Base-by-base conservation (phyloP, 2,329 filamentous ascomycete species). In the Helotiales sp. region DNA sequence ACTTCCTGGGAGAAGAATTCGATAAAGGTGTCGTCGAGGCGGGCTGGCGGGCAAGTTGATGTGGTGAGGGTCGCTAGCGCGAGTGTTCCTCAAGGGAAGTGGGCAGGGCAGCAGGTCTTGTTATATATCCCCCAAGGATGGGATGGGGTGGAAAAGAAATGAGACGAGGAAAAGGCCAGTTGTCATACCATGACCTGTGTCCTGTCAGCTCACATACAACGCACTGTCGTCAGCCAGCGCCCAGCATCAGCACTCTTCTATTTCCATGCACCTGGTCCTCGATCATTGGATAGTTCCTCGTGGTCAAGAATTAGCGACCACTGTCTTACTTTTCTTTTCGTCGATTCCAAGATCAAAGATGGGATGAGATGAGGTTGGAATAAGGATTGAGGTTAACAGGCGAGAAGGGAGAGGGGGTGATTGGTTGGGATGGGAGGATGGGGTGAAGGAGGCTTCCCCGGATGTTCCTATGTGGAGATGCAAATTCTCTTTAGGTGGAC, bases 191-290 rank as follows among this genome's bases (percentile, higher is more conserved):
- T 44, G 40, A 44, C n/a, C 40, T 9, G n/a, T 44, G n/a, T 44
- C 22, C 22, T 44, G 22, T 44, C 40, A 44, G 40, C 40, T 25
- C 22, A 34, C 31, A 44, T 19, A 44, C 40, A 24, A 44, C 19
- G 40, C 40, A 44, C 22, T 44, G 40, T 44, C 40, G 27, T 44
- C 40, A 44, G n/a, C n/a, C n/a, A n/a, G n/a, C n/a, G n/a, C n/a
- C n/a, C n/a, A n/a, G n/a, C n/a, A n/a, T n/a, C n/a, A n/a, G n/a
- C n/a, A n/a, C n/a, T 24, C 22, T 25, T 27, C 13, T 25, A 3
- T 25, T 2, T 44, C 19, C 9, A 42, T 24, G 19, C 22, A 15
- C 40, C 24, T 19, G 6, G 24, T 19, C 19, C 36, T 9, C 40
- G 40, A 44, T 44, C 40, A 44, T 44, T 44, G 40, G 40, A 34